These are phyloP conservation scores for Vitis hybrid DNA, from an alignment of 177 flowering plant genomes.

Conservation along the genomic window DNA sequence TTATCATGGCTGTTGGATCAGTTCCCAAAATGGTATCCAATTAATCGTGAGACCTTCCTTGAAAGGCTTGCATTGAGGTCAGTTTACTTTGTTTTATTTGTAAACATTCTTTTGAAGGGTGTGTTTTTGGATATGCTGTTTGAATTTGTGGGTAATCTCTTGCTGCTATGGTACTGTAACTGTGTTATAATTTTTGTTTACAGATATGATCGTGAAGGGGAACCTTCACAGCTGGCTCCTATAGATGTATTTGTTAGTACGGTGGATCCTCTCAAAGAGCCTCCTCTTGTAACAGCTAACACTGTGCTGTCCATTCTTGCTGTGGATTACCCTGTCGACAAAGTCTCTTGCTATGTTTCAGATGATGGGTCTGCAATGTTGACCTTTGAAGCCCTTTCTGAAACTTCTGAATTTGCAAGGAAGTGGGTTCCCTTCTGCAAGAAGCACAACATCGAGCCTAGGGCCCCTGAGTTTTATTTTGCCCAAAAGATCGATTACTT, in stretches of 20 bases:
- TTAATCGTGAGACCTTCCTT: conserved; percentile 94
- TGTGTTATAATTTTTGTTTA: background rate
- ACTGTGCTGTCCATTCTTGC: conserved; percentile 96
- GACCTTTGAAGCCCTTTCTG: conserved; percentile 92
- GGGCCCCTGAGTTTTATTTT: conserved; percentile 98
- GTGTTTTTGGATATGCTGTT: background rate
- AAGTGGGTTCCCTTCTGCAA: conserved; percentile 99
- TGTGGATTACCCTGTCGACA: conserved; percentile 99
- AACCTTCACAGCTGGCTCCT: conserved; percentile 92
- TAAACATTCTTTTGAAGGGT: background rate
- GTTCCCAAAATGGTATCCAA: conserved; percentile 97
- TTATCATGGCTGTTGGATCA: conserved; percentile 98
- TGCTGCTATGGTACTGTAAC: background rate
- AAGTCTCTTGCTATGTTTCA: conserved; percentile 97
- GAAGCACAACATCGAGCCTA: conserved; percentile 93
- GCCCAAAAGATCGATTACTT: conserved; percentile 93
- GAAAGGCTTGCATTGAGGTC: conserved; percentile 94
- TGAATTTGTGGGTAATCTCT: background rate
- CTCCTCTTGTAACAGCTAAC: conserved; percentile 97
- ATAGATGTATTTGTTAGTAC: conserved; percentile 98
- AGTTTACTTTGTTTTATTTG: conserved; percentile 12
- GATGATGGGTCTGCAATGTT: conserved; percentile 99
- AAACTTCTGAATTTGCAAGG: conserved; percentile 96
- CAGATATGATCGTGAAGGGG: conserved; percentile 94
- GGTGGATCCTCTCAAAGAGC: conserved; percentile 98